Base-by-base conservation (phyloP, 2,329 filamentous ascomycete species). In the Rhynchosporium secalis region DNA sequence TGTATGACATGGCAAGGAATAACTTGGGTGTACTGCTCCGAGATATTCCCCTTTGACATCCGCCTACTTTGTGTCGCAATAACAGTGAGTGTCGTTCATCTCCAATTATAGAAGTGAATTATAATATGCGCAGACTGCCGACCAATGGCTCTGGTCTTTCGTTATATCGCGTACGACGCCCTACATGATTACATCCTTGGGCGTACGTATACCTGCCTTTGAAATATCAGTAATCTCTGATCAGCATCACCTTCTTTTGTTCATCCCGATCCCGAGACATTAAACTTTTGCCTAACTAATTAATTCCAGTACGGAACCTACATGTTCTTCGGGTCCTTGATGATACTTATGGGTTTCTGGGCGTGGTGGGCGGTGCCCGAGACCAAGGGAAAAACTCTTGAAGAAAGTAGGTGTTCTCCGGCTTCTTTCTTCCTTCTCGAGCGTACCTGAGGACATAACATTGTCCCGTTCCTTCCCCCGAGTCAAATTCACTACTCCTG, bases 1-100 rank as follows among this genome's bases (percentile, higher is more conserved):
- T 79, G 80, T 54, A 77, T 80, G 49, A 78, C 76, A 1, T 78
- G 77, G 76, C 74, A 77, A 51, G 75, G 74, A 1, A 75, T 77
- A 7, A 72, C 75, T 0, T 78, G 74, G 75, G 74, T 77, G 0
- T 76, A 76, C 56, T 75, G 74, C 45, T 74, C 73, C 1, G 77
- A 79, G 61, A 78, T 79, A 54, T 77, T 77, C 63, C 76, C 76
- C 0, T 67, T 77, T 26, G 74, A 77, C 45, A 77, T 78, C 57
- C 71, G 76, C 43, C 20, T 57, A 20, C 45, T 61, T 13, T 61
- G 51, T 31, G 57, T 61, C 6, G 58, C 58, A 46, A 56, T 56
- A 15, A 62, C 40, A 15, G 55, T 61, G 46, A 45, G 62, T 67
- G 8, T 67, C 66, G 15, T 63, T 64, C 9, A 56, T 26, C 4